Conservation (phyloP, 805 yeast species). For the Wilhelminamyces savonicus region DNA sequence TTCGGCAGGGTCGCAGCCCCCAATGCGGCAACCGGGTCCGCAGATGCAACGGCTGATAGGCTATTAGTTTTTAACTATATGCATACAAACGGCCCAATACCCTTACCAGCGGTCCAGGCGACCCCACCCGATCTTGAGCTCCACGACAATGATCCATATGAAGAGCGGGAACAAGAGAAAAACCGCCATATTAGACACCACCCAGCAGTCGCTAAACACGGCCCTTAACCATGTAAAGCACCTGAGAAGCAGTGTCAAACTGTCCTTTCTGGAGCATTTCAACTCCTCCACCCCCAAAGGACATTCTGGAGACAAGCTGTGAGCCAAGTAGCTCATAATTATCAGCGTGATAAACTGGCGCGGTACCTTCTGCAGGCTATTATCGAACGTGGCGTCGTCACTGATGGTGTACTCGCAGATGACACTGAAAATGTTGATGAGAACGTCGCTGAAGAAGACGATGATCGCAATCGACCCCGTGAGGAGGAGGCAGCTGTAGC, state of each 20-base stretch:
- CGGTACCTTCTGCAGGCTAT: too few species aligned
- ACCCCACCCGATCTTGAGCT: conserved; percentile 7
- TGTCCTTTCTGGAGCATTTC: not conserved
- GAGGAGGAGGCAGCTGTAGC: conserved; percentile 14
- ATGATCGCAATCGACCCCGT: conserved; percentile 5
- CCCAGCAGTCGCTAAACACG: conserved; percentile 11
- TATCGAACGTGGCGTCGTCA: too few species aligned
- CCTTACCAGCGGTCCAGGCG: too few species aligned
- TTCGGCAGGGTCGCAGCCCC: not conserved
- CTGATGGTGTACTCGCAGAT: too few species aligned
- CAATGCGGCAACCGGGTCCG: not conserved
- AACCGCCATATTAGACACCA: conserved; percentile 12
- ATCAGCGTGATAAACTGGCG: conserved; percentile 13
- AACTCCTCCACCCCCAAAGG: too few species aligned
- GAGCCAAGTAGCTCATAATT: conserved; percentile 11
- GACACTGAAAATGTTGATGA: conserved; percentile 13
- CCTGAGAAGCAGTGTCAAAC: not conserved
- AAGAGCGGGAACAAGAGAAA: conserved; percentile 15
- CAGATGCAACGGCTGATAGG: too few species aligned
- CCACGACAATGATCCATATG: conserved; percentile 15
- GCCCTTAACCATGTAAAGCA: conserved; percentile 3
- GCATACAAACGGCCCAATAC: too few species aligned
- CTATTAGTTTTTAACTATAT: too few species aligned
- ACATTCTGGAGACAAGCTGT: conserved; percentile 4
- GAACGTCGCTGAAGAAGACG: conserved; percentile 13